Evolutionary conservation across 148 eudicot species (phyloP), one percentile per base, ranked within the genome.

Genomic region (Rhododendron mucronatum): DNA sequence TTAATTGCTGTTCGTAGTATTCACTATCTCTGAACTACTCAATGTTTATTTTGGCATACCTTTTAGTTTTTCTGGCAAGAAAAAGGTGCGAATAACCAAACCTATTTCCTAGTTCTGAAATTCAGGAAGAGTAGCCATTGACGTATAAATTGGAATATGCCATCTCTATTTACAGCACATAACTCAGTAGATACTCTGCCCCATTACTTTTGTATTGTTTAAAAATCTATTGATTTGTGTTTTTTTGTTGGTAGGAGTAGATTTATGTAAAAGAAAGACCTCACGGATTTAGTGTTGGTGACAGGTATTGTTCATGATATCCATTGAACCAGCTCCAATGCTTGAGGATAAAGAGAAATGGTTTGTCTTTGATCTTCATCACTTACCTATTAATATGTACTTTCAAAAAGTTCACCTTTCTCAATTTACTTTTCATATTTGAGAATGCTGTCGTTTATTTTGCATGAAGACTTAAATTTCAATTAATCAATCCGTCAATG

Each of bases 281-380:
- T 89, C 35, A 84, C 75, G 20, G 55, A 4, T 63, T 53, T 47
- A 4, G 3, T 55, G 61, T 50, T 13, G 87, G 69, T 88, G 73
- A 55, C 76, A 97, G 99, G 99, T 97, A 39, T 88, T 97, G 86
- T 97, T 97, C 92, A 97, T 97, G 99, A 97, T 97, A 91, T 93
- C 96, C 45, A 95, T 90, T 86, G 99, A 97, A 90, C 99, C 99
- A 48, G 99, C 99, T 86, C 99, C 99, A 80, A 97, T 97, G 99
- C 99, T 97, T 8, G 98, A 97, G 92, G 99, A 97, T 89, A 97
- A 95, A 92, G 98, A 95, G 87, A 97, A 97, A 91, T 97, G 99
- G 99, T 97, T 76, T 83, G 94, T 87, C 83, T 78, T 80, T 65
- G 18, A 63, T 50, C 51, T 67, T 84, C 76, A 8, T 57, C 73